phyloP scores from a whole-genome alignment of 257 asterid species.

The Fraxinus cuspidata region DNA sequence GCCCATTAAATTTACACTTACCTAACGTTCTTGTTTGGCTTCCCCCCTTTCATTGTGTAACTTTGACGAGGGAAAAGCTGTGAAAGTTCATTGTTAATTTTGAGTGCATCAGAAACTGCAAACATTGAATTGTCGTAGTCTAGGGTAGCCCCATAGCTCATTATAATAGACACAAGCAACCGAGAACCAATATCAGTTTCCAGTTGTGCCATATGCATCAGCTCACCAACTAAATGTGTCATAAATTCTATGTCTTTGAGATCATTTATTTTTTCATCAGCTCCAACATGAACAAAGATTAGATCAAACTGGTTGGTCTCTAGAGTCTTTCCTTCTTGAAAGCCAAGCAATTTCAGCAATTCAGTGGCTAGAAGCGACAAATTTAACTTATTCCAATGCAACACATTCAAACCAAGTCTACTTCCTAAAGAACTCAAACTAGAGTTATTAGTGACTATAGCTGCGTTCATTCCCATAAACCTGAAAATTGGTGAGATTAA shows the following conservation, averaged over 20 bases:
- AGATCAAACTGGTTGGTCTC: constrained; percentile 62
- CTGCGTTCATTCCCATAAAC: constrained; percentile 93
- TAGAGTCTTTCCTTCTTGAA: constrained; percentile 57
- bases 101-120: constrained; percentile 33
- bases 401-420: constrained; percentile 53
- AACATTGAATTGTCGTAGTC: constrained; percentile 38
- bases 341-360: constrained; percentile 71
- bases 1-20: constrained; percentile 20
- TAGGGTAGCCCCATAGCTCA: constrained; percentile 71
- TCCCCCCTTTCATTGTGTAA: constrained; percentile 69
- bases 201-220: constrained; percentile 40
- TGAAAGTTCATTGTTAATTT: constrained; percentile 43
- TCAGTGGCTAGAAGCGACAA: constrained; percentile 39
- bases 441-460: constrained; percentile 52
- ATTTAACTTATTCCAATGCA: constrained; percentile 46
- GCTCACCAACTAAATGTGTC: constrained; percentile 58
- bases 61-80: constrained; percentile 70
- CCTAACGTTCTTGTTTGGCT: constrained; percentile 67
- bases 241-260: constrained; percentile 45
- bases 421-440: constrained; percentile 52
- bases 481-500: constrained; percentile 34
- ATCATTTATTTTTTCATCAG: constrained; percentile 40
- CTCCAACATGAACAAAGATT: constrained; percentile 61
- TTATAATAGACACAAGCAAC: constrained; percentile 65
- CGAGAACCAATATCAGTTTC: constrained; percentile 58